Percentiles rank a stretch among this genome's conserved stretches.
Evolutionary conservation across 2,329 filamentous ascomycete species (phyloP).

Genomic region (Calonectria multiphialidica): DNA sequence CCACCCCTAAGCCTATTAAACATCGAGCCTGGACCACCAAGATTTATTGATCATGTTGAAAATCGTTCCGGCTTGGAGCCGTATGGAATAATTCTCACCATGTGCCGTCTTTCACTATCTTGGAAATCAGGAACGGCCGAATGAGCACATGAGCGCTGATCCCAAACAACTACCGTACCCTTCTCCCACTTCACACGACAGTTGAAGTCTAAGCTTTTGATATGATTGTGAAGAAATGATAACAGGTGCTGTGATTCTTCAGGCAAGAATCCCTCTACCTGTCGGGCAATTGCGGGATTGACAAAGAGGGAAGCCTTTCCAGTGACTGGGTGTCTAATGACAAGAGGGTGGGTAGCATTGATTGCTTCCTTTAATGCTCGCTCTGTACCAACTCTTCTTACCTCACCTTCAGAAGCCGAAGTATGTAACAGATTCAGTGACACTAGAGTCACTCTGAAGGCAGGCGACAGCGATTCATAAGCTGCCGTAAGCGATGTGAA

Average conservation of each 20-base stretch:
- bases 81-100: constrained; percentile 47
- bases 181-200: constrained; percentile 47
- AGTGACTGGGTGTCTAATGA: constrained; percentile 46
- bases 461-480: constrained; percentile 44
- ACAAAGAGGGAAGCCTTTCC: constrained; percentile 43
- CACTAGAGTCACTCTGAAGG: constrained; percentile 36
- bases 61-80: constrained; percentile 38
- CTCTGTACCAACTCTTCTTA: constrained; percentile 42
- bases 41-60: neutral
- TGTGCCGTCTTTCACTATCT: constrained; percentile 46
- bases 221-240: constrained; percentile 44
- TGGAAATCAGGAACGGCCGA: constrained; percentile 46
- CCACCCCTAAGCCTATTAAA: neutral
- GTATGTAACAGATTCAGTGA: constrained; percentile 33
- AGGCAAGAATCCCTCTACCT: constrained; percentile 44
- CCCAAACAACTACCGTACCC: constrained; percentile 46
- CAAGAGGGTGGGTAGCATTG: constrained; percentile 43
- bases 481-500: constrained; percentile 46
- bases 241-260: constrained; percentile 46
- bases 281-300: constrained; percentile 46
- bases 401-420: constrained; percentile 46
- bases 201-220: constrained; percentile 46
- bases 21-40: rapidly evolving
- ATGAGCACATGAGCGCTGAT: constrained; percentile 42
- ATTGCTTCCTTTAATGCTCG: constrained; percentile 45